These are phyloP conservation scores for Erodium maritimum DNA, from an alignment of 345 rosid species.

Conservation along the genomic window DNA sequence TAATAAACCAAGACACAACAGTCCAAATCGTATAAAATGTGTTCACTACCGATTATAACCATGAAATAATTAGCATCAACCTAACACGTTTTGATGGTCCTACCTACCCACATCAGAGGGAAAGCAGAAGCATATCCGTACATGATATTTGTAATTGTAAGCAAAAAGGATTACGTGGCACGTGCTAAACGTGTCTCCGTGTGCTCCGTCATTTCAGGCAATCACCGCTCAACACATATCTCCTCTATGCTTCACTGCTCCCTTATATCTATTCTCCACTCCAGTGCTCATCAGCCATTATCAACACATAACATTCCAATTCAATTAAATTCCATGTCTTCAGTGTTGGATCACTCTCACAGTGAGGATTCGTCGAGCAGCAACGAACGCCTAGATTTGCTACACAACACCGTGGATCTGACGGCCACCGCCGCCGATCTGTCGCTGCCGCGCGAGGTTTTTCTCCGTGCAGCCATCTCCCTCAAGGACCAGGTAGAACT, in stretches of 20 bases:
- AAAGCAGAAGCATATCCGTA: neutral
- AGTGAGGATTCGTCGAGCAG: constrained; percentile 10
- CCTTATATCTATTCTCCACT: too few relatives aligned
- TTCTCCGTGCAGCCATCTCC: constrained; percentile 54
- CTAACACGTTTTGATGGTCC: neutral
- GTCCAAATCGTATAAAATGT: too few relatives aligned
- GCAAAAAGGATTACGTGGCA: constrained; percentile 1
- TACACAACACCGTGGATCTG: constrained; percentile 10
- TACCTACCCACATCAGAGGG: neutral
- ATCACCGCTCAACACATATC: neutral
- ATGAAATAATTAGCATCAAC: too few relatives aligned
- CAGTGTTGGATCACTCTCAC: constrained; percentile 21
- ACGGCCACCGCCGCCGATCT: constrained; percentile 25
- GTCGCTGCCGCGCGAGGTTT: constrained; percentile 29
- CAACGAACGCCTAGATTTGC: constrained; percentile 25
- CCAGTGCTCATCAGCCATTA: neutral
- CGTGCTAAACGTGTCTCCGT: neutral
- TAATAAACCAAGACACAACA: too few relatives aligned
- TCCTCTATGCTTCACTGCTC: neutral
- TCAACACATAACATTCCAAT: too few relatives aligned
- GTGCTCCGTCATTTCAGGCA: neutral
- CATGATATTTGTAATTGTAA: neutral
- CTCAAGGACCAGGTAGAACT: constrained; percentile 52
- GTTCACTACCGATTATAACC: too few relatives aligned
- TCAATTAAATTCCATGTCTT: constrained; percentile 25